phyloP scores from a whole-genome alignment of 352 stramenopile species.

The Pythium dissotocum region DNA sequence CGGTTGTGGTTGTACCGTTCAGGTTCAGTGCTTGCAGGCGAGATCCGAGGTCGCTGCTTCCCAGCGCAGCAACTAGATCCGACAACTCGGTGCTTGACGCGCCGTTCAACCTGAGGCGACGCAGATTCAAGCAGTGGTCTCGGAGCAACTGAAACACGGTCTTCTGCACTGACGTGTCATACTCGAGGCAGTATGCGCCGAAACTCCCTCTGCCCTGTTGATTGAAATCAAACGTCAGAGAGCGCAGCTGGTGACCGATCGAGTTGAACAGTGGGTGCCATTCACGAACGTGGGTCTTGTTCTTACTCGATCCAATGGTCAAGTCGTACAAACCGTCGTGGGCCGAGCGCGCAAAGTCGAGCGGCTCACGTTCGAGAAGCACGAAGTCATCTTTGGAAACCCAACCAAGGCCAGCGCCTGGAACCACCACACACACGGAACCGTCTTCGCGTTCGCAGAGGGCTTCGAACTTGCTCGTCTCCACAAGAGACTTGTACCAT shows the following conservation, averaged over 20 bases:
- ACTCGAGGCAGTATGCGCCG: not conserved
- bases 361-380: conserved; percentile 13
- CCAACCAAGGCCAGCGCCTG: conserved; percentile 12
- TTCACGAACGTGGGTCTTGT: not conserved
- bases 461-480: conserved; percentile 15
- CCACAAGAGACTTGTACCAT: conserved; percentile 6
- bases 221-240: not conserved
- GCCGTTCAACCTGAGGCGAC: not conserved
- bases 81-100: not conserved
- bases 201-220: not conserved
- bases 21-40: not conserved
- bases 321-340: conserved; percentile 4
- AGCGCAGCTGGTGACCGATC: conserved; percentile 2
- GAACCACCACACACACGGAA: conserved; percentile 13
- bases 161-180: not conserved
- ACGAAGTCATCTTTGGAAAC: not conserved
- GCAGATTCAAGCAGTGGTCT: not conserved
- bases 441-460: conserved; percentile 17
- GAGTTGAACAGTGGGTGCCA: not conserved
- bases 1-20: not conserved
- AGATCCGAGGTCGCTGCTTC: not conserved
- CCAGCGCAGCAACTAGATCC: not conserved
- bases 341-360: not conserved
- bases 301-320: not conserved
- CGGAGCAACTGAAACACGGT: not conserved